Evolutionary conservation across 441 rosid species (phyloP).

Genomic region (Breynia disticha): DNA sequence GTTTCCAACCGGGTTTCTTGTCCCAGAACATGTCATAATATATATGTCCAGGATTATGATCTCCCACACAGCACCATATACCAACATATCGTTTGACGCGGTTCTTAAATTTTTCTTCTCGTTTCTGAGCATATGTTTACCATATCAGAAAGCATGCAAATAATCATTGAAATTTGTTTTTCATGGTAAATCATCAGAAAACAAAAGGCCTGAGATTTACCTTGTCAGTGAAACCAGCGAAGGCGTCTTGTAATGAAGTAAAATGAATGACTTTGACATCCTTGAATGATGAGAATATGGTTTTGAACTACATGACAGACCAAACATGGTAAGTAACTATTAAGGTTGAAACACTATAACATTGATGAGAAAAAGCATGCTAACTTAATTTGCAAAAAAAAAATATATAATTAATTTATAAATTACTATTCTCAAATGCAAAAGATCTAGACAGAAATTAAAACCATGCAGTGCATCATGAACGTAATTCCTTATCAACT

Average conservation of each 20-base stretch:
- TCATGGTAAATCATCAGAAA: too few relatives aligned
- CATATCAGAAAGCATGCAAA: not conserved
- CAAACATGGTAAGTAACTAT: constrained; percentile 3
- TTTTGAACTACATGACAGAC: constrained; percentile 46
- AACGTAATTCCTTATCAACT: too few relatives aligned
- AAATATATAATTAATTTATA: too few relatives aligned
- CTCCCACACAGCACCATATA: constrained; percentile 91
- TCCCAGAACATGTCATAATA: constrained; percentile 97
- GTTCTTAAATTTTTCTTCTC: constrained; percentile 62
- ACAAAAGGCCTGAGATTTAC: constrained; percentile 25
- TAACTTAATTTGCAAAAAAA: not conserved
- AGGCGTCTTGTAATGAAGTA: constrained; percentile 82
- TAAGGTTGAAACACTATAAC: not conserved
- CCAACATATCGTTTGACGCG: constrained; percentile 77
- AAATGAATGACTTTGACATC: constrained; percentile 81
- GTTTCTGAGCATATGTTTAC: constrained; percentile 26
- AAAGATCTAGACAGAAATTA: too few relatives aligned
- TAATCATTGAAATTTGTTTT: too few relatives aligned
- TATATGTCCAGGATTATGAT: constrained; percentile 76
- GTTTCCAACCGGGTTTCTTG: constrained; percentile 91
- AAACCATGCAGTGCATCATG: too few relatives aligned
- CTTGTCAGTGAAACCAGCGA: constrained; percentile 67
- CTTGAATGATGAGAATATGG: constrained; percentile 57
- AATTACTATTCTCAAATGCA: too few relatives aligned
- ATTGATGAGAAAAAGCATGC: not conserved